Conservation (phyloP, 805 yeast genomes). For the Candida sakaeoensis region DNA sequence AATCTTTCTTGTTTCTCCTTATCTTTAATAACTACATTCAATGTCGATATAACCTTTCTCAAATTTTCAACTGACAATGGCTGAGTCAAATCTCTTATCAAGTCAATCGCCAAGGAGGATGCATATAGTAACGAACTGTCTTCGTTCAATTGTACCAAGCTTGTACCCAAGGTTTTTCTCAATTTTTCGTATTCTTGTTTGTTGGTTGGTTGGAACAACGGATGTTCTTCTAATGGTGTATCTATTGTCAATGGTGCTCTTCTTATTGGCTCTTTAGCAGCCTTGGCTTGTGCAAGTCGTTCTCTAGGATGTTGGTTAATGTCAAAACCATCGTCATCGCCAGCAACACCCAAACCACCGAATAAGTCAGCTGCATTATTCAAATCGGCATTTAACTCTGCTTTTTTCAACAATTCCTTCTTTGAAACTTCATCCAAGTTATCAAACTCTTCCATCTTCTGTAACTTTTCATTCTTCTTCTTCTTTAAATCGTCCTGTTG, state of each 20-base stretch:
- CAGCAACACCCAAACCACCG: conserved; percentile 62
- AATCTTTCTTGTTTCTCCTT: conserved; percentile 89
- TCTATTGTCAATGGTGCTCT: conserved; percentile 44
- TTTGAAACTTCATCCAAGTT: conserved; percentile 70
- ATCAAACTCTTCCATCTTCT: conserved; percentile 51
- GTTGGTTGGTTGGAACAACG: conserved; percentile 79
- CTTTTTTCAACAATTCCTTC: conserved; percentile 68
- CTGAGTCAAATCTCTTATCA: conserved; percentile 76
- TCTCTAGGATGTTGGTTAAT: conserved; percentile 52
- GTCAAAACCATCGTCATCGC: conserved; percentile 29
- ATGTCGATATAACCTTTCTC: conserved; percentile 80
- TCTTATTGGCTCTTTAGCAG: conserved; percentile 30
- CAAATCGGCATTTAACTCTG: conserved; percentile 81
- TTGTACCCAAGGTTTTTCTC: conserved; percentile 23
- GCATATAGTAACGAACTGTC: conserved; percentile 66
- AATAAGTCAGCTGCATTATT: conserved; percentile 91
- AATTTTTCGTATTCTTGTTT: conserved; percentile 68
- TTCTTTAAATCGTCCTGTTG: conserved; percentile 47
- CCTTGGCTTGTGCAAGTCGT: conserved; percentile 42
- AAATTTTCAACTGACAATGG: conserved; percentile 81
- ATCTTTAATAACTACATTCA: conserved; percentile 76
- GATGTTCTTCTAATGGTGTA: conserved; percentile 68
- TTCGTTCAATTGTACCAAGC: conserved; percentile 39
- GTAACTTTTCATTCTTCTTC: conserved; percentile 39
- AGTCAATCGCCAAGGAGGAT: conserved; percentile 74